Evolutionary conservation across 2,329 filamentous ascomycete genomes (phyloP).

Genomic region (Fusarium praegraminearum): DNA sequence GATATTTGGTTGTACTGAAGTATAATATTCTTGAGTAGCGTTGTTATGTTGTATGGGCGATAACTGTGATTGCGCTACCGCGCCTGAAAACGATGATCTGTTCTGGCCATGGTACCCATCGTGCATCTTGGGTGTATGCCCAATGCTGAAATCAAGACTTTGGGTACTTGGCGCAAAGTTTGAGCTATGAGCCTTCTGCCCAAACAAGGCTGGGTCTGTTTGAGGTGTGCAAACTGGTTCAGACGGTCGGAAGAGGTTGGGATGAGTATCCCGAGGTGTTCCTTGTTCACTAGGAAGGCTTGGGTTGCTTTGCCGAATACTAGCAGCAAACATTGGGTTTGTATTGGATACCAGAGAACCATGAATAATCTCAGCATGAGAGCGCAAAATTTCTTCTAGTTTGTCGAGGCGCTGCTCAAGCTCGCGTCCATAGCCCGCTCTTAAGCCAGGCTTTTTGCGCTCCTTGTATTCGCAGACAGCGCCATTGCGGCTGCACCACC

Average conservation of each 20-base stretch:
- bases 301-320: conserved; percentile 62
- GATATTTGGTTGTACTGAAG: conserved; percentile 58
- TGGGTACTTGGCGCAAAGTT: conserved; percentile 59
- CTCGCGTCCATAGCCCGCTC: conserved; percentile 78
- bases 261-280: conserved; percentile 63
- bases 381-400: conserved; percentile 73
- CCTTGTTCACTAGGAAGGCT: conserved; percentile 68
- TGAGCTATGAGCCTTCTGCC: conserved; percentile 68
- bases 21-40: conserved; percentile 64
- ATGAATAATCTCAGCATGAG: conserved; percentile 75
- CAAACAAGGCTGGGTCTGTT: conserved; percentile 69
- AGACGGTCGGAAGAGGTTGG: conserved; percentile 61
- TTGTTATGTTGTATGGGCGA: conserved; percentile 55
- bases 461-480: conserved; percentile 76
- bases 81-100: conserved; percentile 57
- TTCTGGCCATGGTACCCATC: conserved; percentile 63
- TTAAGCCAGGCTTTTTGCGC: conserved; percentile 73
- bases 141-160: conserved; percentile 63
- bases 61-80: conserved; percentile 54
- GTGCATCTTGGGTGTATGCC: conserved; percentile 60
- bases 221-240: conserved; percentile 66
- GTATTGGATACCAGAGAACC: conserved; percentile 60
- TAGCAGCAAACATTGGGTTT: conserved; percentile 52
- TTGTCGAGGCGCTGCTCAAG: conserved; percentile 78
- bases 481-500: conserved; percentile 74